These are phyloP conservation scores for Kwoniella dejecticola DNA, from an alignment of 768 basidiomycete species.

Conservation along the genomic window DNA sequence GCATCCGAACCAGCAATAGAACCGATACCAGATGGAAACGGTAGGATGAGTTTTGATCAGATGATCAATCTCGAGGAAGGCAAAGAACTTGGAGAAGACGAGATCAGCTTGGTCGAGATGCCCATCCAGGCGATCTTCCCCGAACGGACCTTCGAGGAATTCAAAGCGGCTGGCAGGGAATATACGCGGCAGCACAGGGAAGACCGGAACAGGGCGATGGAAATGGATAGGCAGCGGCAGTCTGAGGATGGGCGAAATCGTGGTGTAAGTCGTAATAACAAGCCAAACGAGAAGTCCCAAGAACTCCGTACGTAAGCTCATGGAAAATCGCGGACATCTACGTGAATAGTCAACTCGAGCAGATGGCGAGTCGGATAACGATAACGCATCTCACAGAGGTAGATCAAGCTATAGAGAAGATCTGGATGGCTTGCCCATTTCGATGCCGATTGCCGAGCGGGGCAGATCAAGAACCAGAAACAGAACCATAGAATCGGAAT, in stretches of 20 bases:
- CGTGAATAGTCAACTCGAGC: not conserved
- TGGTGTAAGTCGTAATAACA: too few species aligned
- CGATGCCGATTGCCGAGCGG: not conserved
- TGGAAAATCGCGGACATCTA: not conserved
- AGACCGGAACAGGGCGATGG: not conserved
- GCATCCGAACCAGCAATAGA: too few species aligned
- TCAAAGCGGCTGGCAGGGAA: conserved; percentile 4
- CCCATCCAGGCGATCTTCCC: conserved; percentile 11
- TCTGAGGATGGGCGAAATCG: too few species aligned
- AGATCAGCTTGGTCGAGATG: conserved; percentile 1
- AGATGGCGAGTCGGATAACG: not conserved
- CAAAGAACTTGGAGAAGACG: conserved; percentile 2
- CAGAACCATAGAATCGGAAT: not conserved
- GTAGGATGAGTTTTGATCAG: not conserved
- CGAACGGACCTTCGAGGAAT: not conserved
- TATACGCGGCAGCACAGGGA: not conserved
- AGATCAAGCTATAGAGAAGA: conserved; percentile 8
- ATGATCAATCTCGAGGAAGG: conserved; percentile 5
- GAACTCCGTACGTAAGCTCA: too few species aligned
- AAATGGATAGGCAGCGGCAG: not conserved
- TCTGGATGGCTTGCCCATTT: conserved; percentile 5
- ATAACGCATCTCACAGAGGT: not conserved
- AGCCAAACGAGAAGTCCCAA: too few species aligned
- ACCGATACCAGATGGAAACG: too few species aligned
- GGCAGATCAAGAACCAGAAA: conserved; percentile 4